Evolutionary conservation across 768 basidiomycete genomes (phyloP).

Genomic region (Termitomyces sp.): DNA sequence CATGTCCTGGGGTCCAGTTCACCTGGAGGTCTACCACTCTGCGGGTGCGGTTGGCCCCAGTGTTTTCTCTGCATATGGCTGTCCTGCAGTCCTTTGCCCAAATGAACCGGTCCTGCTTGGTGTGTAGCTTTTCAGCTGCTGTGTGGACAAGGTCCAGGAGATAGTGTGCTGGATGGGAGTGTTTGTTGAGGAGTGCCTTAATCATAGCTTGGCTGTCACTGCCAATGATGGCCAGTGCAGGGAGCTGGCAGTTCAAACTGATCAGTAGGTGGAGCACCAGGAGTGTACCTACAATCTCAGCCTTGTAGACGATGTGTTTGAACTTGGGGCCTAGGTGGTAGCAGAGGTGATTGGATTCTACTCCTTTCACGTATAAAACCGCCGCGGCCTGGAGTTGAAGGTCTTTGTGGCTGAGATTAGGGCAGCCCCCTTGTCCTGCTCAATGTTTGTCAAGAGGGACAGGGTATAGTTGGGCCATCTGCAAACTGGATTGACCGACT

Average conservation of each 20-base stretch:
- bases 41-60: neutral
- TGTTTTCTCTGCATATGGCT: neutral
- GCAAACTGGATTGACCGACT: neutral
- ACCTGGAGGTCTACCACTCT: neutral
- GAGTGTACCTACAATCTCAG: too few relatives aligned
- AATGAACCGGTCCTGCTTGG: neutral
- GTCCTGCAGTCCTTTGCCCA: neutral
- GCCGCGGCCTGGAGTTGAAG: neutral
- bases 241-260: neutral
- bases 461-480: neutral
- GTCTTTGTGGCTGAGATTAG: neutral
- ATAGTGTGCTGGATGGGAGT: conserved; percentile 7
- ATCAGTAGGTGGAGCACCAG: neutral
- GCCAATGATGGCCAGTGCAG: too few relatives aligned
- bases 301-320: neutral
- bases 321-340: conserved; percentile 2
- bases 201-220: too few relatives aligned
- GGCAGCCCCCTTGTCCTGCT: neutral
- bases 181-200: conserved; percentile 2
- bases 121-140: neutral
- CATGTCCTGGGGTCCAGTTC: neutral
- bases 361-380: neutral
- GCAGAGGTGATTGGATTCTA: neutral
- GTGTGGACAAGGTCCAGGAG: neutral
- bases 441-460: conserved; percentile 2